phyloP scores from a whole-genome alignment of 345 rosid genomes.

The Citrus hindsii region DNA sequence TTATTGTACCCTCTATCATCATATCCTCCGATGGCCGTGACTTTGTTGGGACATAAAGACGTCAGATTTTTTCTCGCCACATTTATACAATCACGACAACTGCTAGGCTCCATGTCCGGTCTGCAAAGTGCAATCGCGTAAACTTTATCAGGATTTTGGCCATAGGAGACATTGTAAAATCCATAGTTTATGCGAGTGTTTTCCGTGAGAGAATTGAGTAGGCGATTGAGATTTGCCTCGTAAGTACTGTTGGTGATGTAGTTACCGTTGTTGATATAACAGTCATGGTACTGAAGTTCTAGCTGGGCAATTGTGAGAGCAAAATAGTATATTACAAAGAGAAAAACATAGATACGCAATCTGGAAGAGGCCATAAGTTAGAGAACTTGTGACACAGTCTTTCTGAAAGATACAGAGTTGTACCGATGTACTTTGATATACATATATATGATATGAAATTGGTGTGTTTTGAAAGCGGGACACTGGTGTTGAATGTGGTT shows the following conservation, averaged over 20 bases:
- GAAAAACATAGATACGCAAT: background rate
- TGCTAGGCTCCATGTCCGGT: constrained; percentile 8
- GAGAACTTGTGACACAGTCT: background rate
- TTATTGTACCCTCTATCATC: background rate
- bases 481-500: too few species aligned
- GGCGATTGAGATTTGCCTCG: background rate
- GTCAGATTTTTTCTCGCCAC: background rate
- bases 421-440: too few species aligned
- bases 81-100: background rate
- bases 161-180: constrained; percentile 10
- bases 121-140: constrained; percentile 5
- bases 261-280: background rate
- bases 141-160: background rate
- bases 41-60: background rate
- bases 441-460: too few species aligned
- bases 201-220: background rate
- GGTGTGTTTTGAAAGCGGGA: too few species aligned
- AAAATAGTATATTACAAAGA: background rate
- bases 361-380: background rate
- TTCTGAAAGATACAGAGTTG: too few species aligned
- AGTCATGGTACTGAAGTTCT: background rate
- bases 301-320: constrained; percentile 2
- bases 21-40: background rate
- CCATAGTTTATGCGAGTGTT: background rate
- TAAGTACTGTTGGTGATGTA: background rate